Evolutionary conservation across 495 filamentous ascomycete species (phyloP).

Genomic region (Hypoxylon subgilvum): DNA sequence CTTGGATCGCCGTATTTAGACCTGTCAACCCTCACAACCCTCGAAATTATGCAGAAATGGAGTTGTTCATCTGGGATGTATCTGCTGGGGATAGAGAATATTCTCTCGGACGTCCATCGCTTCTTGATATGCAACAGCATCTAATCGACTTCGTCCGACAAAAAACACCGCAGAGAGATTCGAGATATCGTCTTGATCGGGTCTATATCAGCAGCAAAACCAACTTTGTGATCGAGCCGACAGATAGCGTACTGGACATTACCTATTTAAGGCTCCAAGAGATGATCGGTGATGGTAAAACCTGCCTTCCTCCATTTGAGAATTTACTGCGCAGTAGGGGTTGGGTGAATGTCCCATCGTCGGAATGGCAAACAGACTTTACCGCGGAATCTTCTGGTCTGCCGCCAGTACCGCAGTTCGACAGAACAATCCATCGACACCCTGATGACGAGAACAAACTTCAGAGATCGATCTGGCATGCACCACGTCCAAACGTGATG

Average conservation of each 20-base stretch:
- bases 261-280: conserved; percentile 23
- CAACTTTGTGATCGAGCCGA: neutral
- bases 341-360: conserved; percentile 21
- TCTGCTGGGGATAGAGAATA: conserved; percentile 24
- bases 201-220: conserved; percentile 50
- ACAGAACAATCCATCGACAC: conserved; percentile 4
- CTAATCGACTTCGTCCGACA: conserved; percentile 43
- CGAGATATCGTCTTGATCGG: conserved; percentile 33
- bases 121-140: conserved; percentile 47
- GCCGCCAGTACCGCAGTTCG: neutral
- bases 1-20: conserved; percentile 52
- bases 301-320: conserved; percentile 41
- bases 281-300: conserved; percentile 32
- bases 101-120: neutral
- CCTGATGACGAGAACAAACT: conserved; percentile 33
- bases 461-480: conserved; percentile 51
- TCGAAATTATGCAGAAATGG: conserved; percentile 16
- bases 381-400: neutral
- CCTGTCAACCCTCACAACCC: conserved; percentile 41
- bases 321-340: conserved; percentile 25
- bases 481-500: conserved; percentile 39
- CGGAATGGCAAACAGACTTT: conserved; percentile 10
- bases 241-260: conserved; percentile 21
- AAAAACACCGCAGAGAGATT: conserved; percentile 30
- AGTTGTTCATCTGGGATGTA: conserved; percentile 58